Base-by-base conservation (phyloP, 2,329 filamentous ascomycete genomes). In the Aspergillus aculeatus region DNA sequence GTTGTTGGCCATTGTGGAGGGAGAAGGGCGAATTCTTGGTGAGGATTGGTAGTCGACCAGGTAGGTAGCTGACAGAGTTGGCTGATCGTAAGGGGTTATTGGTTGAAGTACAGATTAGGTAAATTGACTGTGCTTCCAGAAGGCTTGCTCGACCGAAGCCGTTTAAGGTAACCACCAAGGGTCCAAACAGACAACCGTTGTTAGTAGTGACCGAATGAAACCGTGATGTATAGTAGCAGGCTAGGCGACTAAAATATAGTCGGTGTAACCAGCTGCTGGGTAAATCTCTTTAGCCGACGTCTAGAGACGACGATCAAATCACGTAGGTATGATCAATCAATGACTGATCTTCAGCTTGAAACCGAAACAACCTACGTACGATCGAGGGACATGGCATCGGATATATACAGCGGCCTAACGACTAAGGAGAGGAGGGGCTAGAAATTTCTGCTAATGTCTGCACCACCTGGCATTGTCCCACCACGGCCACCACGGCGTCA, bases 1-100 rank as follows among this genome's bases (percentile, higher is more conserved):
- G 47, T 64, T 58, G 57, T 50, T 66, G 57, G 69, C 65, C 73
- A 75, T 74, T 59, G 50, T 60, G 61, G 26, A 29, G 26, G 32
- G 38, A 44, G 38, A 44, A 44, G 38, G 38, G 2, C 38, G n/a
- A 44, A 14, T 14, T 9, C 2, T n/a, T n/a, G 14, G 38, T 44
- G 38, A 35, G 9, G 38, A 9, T 9, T 16, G 14, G 38, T 44
- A 44, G 14, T 44, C 16, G 16, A 23, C 1, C n/a, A n/a, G 4
- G 23, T 23, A 7, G 32, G 14, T 35, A 16, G 32, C 11, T 35
- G 32, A 35, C 10, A 4, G 32, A 16, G 32, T 35, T 35, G 31
- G 31, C 7, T 10, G 31, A 12, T 10, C 14, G 35, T n/a, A n/a
- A n/a, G n/a, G n/a, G n/a, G 14, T 41, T 41, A 4, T 41, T 16